Evolutionary conservation across 169 alveolate species (phyloP), one percentile per base, ranked within the genome.

Genomic region (Plasmodium adleri): DNA sequence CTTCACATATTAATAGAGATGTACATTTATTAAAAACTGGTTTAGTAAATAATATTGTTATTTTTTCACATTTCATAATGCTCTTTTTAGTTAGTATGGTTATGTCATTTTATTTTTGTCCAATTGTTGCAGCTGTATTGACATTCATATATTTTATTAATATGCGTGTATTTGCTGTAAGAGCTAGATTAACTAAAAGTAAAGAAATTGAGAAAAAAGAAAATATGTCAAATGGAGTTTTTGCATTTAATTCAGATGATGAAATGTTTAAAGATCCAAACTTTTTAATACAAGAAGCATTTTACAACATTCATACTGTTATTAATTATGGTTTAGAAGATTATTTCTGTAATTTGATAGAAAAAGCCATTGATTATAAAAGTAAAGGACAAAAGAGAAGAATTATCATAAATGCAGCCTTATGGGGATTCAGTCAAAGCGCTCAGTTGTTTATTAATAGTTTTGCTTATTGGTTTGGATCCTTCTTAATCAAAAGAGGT

Each of bases 381-480:
- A 60, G 22, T 39, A 85, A 47, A 85, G 75, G 60, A 1, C 60
- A 71, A 9, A 85, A 45, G 56, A 72, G 45, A 71, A 43, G 45
- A 60, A 45, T 39, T n/a, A 47, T 85, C 43, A n/a, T 47, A 15
- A 85, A 72, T 71, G 71, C 92, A 0, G 12, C 70, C 5, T 58
- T 85, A 20, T 85, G 92, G 92, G 92, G 92, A 9, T 71, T 85
- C 9, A 71, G 88, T 59, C 92, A 85, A 49, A 43, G 92, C 63
- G 52, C 92, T 12, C 92, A 85, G n/a, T 43, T 85, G 13, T 71
- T 85, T 63, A 60, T 72, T 28, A 70, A 85, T 56, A 59, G 72
- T 22, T 85, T 72, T 85, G 87, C 92, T 1, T 85, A 85, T 64
- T 85, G 92, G 92, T 59, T 85, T 2, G 87, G 92, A 71, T 85